Evolutionary conservation across 768 basidiomycete species (phyloP), one percentile per base, ranked within the genome.

Genomic region (Ramaria sp.): DNA sequence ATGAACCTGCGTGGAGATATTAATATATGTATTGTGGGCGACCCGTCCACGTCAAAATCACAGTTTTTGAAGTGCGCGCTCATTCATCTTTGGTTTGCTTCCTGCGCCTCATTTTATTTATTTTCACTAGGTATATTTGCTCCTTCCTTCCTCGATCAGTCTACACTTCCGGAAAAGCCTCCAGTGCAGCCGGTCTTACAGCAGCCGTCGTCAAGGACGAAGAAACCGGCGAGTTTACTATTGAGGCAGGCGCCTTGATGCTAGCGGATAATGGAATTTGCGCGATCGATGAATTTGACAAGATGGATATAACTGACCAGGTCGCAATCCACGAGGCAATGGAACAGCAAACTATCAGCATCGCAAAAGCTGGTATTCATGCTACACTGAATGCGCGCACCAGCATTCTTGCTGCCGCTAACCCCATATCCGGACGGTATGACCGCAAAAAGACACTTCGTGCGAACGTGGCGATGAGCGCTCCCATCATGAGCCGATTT

Each of bases 261-360:
- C 81, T 99, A 3, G 96, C 96, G 6, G 96, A 99, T 72, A 98
- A 98, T 63, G 96, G 96, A 7, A 97, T 98, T 67, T 99, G 96
- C 67, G 94, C 94, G n/a, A 99, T 99, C 65, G 96, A 99, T 73
- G 96, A 98, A 71, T 99, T 99, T 66, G 96, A 99, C 80, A 99
- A 99, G 72, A 99, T 99, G 96, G 95, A 98, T 68, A 84, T 97
- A 53, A 85, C 90, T 0, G 96, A 98, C 69, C 96, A 98, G 69
- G 92, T 98, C 43, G 96, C 96, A 37, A 98, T 99, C 64, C 96
- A 99, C 77, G 95, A 98, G 77, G 95, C 95, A 7, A 98, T 98
- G 95, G 95, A 98, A 83, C 95, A 98, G 72, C 94, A 97, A 73
- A 98, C 95, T 1, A 97, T 98, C 64, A 96, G 93, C 30, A 97